Evolutionary conservation across 176 grass and related monocot species (phyloP).

Genomic region (Ananas comosus): DNA sequence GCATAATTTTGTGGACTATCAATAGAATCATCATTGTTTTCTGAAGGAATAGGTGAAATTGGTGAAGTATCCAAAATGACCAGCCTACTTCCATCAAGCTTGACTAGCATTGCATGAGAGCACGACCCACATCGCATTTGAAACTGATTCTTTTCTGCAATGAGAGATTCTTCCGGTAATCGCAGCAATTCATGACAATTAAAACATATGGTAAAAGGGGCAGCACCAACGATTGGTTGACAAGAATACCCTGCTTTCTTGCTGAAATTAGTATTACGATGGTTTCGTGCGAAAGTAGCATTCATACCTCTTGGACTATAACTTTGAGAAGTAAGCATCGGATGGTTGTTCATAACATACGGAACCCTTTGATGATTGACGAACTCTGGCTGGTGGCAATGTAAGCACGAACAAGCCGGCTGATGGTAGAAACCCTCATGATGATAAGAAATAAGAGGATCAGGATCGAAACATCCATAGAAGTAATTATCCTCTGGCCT

Average conservation of each 20-base stretch:
- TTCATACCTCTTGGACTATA: conserved; percentile 27
- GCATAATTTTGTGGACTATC: conserved; percentile 20
- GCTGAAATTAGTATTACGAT: conserved; percentile 30
- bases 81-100: conserved; percentile 54
- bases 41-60: conserved; percentile 28
- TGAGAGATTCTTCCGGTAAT: conserved; percentile 42
- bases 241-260: conserved; percentile 46
- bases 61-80: conserved; percentile 28
- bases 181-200: conserved; percentile 84
- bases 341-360: conserved; percentile 34
- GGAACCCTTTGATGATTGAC: conserved; percentile 43
- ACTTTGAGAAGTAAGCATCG: conserved; percentile 35
- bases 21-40: conserved; percentile 28
- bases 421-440: conserved; percentile 78
- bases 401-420: conserved; percentile 58
- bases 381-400: conserved; percentile 56
- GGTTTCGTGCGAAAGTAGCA: conserved; percentile 32
- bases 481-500: conserved; percentile 51
- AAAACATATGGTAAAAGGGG: conserved; percentile 81
- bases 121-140: conserved; percentile 75
- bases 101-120: conserved; percentile 56
- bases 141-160: conserved; percentile 42
- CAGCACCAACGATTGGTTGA: conserved; percentile 54
- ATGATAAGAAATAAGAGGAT: conserved; percentile 53
- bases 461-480: conserved; percentile 53